Percentiles rank a stretch among this genome's conserved stretches.
phyloP scores from a whole-genome alignment of 257 asterid genomes.

The Salvia miltiorrhiza region DNA sequence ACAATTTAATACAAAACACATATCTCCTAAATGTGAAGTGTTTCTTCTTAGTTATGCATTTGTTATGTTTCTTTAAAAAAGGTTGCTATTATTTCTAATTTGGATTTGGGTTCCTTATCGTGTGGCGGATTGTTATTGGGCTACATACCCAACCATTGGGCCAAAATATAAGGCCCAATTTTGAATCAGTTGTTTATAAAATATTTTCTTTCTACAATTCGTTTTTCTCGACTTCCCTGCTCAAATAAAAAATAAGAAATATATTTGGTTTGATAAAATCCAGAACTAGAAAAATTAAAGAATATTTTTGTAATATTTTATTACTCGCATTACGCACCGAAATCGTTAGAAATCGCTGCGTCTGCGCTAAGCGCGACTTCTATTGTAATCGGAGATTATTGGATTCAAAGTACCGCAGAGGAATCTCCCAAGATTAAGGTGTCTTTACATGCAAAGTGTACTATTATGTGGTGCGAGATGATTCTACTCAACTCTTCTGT shows the following conservation, averaged over 20 bases:
- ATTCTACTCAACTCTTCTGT: conserved; percentile 18
- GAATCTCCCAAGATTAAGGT: background rate
- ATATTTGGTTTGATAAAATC: too few species aligned
- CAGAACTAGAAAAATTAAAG: too few species aligned
- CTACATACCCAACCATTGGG: background rate
- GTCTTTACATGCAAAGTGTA: conserved; percentile 7
- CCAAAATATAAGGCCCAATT: background rate
- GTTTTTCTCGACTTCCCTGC: too few species aligned
- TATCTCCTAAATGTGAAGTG: too few species aligned
- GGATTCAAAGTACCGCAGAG: conserved; percentile 1
- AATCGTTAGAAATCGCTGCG: background rate
- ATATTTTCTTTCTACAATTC: too few species aligned
- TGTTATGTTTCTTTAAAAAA: too few species aligned
- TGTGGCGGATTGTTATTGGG: background rate
- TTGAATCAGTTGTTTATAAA: too few species aligned
- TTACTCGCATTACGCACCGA: background rate
- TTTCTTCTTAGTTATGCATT: too few species aligned
- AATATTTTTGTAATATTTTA: too few species aligned
- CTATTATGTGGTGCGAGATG: conserved; percentile 35
- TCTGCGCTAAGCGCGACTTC: conserved; percentile 6
- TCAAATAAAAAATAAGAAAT: too few species aligned
- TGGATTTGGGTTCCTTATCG: background rate
- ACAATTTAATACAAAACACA: too few species aligned
- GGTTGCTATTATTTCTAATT: background rate
- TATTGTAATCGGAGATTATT: background rate